Base-by-base conservation (phyloP, 208 protist species). In the Wallacemonas rigidus region DNA sequence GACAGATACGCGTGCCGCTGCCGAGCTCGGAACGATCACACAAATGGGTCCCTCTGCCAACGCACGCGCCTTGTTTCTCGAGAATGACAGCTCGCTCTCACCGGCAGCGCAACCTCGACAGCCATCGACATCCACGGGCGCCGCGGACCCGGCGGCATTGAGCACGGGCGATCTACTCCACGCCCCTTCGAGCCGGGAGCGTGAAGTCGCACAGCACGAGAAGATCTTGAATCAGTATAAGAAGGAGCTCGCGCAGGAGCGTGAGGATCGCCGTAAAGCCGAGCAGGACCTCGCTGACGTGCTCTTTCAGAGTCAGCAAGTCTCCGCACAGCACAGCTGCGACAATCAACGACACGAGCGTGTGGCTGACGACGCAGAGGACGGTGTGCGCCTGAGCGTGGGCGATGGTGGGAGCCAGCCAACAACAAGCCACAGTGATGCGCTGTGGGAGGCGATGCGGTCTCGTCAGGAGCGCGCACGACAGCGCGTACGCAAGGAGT, bases 271-370 rank as follows among this genome's bases (percentile, higher is more conserved):
- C 17, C 1, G 38, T 15, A 68, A 70, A 36, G 69, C 68, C 41
- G 76, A 77, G 80, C 69, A 65, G 40, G 80, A 80, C 40, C 75
- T 74, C 35, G 83, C 84, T 61, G 71, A 81, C 36, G 65, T 79
- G 54, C 74, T 81, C 14, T 54, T 17, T 4, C 75, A 80, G 26
- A 71, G 12, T 36, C 15, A 14, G 15, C 35, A n/a, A n/a, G 6
- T 6, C 39, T 17, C 48, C 1, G 11, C 57, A 7, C 57, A 40
- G 12, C n/a, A n/a, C 51, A 69, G 45, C 7, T 53, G 69, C 50
- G 40, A 44, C 26, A 26, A 26, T 26, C 26, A 26, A 26, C 26
- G 26, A 26, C 26, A 26, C 26, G 26, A 26, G 26, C 26, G 26
- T 26, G 26, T 26, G 26, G 26, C 26, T 26, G 26, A 26, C 26